Evolutionary conservation across 306 rosid species (phyloP), one percentile per base, ranked within the genome.

Genomic region (Vigna reflexopilosa): DNA sequence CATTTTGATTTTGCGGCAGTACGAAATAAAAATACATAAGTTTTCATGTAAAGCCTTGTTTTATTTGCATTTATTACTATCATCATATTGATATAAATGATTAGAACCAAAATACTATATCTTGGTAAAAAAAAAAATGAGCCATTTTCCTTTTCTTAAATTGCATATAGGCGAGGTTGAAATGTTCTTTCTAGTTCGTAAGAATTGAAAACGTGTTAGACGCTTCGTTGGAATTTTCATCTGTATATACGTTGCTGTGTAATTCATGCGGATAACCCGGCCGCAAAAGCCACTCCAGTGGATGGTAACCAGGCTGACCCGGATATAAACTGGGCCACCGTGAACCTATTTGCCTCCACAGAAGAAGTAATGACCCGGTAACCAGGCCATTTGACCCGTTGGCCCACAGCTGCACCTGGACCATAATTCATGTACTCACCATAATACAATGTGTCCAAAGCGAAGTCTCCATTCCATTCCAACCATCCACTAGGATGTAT

Each of bases 401-500:
- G 82, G 0, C 95, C 97, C 0, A 90, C 32, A 0, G 91, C 97
- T 0, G 91, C 95, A 1, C 98, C 97, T 0, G 97, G 98, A 2
- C 98, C 98, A 17, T 0, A 68, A 67, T 94, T 94, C 97, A 90
- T 90, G 84, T 94, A 94, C 69, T 94, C 98, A 0, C 97, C 98
- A 10, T 94, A 94, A 73, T 94, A 94, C 10, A 92, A 77, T 2
- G 92, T 89, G 55, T 94, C 87, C 1, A 94, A 77, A 5, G 98
- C 91, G 24, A 89, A 90, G 1, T 66, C 54, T 0, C 81, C 51
- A 59, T 88, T 85, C 98, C 98, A 94, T 80, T 90, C 96, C 3
- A 94, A 78, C 98, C 98, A 94, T 3, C 98, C 98, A 6, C 48
- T 80, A 9, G 98, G 93, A 1, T 83, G 69, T 15, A 94, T 70